Percentiles rank a stretch among this genome's conserved stretches.
These are phyloP conservation scores for Acanthamoeba triangularis DNA, from an alignment of 208 protist genomes.

Conservation along the genomic window DNA sequence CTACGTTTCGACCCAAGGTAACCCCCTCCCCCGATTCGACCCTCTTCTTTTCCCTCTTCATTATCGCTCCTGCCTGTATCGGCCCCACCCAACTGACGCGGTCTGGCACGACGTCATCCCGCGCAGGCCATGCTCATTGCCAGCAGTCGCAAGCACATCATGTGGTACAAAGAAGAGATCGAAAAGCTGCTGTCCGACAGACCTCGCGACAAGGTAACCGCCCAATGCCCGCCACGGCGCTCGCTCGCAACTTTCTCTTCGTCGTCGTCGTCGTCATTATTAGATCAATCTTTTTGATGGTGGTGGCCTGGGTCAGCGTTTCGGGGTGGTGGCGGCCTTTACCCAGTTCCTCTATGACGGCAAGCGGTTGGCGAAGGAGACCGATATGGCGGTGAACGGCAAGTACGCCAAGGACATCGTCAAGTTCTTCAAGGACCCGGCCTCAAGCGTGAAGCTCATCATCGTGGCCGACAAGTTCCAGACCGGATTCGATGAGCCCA, in stretches of 20 bases:
- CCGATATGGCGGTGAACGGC: slow-evolving; percentile 47
- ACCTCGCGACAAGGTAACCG: not conserved
- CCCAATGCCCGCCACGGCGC: not conserved
- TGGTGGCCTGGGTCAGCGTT: not conserved
- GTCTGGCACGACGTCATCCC: no score
- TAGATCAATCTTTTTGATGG: not conserved
- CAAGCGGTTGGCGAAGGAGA: slow-evolving; percentile 23
- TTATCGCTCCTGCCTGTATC: not conserved
- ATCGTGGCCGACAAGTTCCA: slow-evolving; percentile 73
- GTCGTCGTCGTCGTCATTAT: no score
- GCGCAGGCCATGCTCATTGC: slow-evolving; percentile 56
- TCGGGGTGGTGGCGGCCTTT: slow-evolving; percentile 55
- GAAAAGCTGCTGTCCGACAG: not conserved
- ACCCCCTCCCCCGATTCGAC: not conserved
- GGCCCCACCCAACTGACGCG: not conserved
- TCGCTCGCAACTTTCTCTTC: not conserved
- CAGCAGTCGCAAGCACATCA: slow-evolving; percentile 56
- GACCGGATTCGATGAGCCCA: slow-evolving; percentile 64
- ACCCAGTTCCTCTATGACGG: slow-evolving; percentile 42
- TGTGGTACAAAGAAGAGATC: slow-evolving; percentile 67
- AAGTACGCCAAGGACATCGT: slow-evolving; percentile 35
- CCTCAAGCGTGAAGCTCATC: slow-evolving; percentile 50
- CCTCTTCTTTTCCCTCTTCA: no score
- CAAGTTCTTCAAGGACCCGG: slow-evolving; percentile 38
- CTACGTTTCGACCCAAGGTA: slow-evolving; percentile 12